phyloP scores from a whole-genome alignment of 2,329 filamentous ascomycete genomes.

The Claviceps fusiformis region DNA sequence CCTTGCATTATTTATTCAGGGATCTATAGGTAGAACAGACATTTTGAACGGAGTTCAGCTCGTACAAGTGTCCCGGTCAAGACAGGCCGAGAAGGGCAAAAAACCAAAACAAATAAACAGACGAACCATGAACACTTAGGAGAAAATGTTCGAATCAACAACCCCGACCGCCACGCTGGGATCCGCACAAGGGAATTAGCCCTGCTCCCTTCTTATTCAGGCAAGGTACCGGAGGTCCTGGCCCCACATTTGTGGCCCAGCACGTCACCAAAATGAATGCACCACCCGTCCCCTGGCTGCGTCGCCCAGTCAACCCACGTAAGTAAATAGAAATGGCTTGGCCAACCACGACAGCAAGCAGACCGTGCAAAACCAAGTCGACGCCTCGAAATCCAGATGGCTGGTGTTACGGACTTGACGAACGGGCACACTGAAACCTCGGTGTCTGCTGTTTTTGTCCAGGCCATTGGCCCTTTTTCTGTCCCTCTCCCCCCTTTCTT shows the following conservation, averaged over 20 bases:
- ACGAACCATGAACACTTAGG: no score
- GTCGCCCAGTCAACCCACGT: slow-evolving; percentile 15
- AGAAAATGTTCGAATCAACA: no score
- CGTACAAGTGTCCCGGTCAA: no score
- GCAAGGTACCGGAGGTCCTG: not conserved
- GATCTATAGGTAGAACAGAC: no score
- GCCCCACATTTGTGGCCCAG: not conserved
- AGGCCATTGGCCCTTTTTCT: not conserved
- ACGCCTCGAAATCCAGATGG: slow-evolving; percentile 7
- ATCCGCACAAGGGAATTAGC: no score
- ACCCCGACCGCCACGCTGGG: no score
- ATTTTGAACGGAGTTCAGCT: no score
- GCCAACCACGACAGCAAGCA: slow-evolving; percentile 11
- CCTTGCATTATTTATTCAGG: no score
- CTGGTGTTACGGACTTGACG: slow-evolving; percentile 1
- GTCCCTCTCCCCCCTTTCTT: not conserved
- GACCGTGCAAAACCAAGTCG: slow-evolving; percentile 1
- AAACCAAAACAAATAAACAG: no score
- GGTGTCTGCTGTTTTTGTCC: not conserved
- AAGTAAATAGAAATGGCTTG: slow-evolving; percentile 22
- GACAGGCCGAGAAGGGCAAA: no score
- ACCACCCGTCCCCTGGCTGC: not conserved
- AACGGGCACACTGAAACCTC: not conserved
- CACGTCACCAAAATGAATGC: not conserved
- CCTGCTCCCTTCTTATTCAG: not conserved